Evolutionary conservation across 148 eudicot species (phyloP), one percentile per base, ranked within the genome.

Genomic region (Spergularia bocconei): DNA sequence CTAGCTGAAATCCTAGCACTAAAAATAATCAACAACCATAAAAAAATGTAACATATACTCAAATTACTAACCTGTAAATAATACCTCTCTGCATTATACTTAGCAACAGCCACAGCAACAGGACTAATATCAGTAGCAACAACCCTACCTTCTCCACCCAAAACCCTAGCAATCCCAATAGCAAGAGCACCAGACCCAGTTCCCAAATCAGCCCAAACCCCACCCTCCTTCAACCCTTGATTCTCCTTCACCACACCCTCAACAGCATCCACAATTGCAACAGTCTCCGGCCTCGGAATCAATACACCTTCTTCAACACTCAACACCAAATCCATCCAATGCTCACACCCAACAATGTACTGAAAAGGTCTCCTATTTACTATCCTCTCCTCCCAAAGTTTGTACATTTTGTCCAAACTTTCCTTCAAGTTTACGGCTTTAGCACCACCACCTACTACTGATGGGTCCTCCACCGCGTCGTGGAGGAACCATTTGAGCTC

Each of bases 161-260:
- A 82, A 77, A 84, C 59, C 90, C 88, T 89, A 10, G 81, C 93
- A 82, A 92, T 78, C 60, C 92, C 97, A 72, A 95, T 90, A 52
- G 96, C 93, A 82, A 95, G 83, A 7, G 98, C 98, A 50, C 98
- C 98, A 81, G 93, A 90, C 13, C 98, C 98, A 68, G 96, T 92
- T 54, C 98, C 98, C 79, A 95, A 80, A 90, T 95, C 98, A 81
- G 87, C 92, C 98, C 97, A 95, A 76, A 92, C 57, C 13, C 97
- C 98, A 11, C 83, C 86, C 68, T 78, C 84, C 78, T 77, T 84
- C 78, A 91, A 79, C 67, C 70, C 79, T 5, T 70, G 81, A 74
- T 75, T 76, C 16, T 41, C 78, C 71, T 76, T 72, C 54, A 85
- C 71, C 69, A 82, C 80, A 77, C 82, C 87, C 72, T 54, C 81